Evolutionary conservation across 208 protist genomes (phyloP), one percentile per base, ranked within the genome.

Genomic region (Trypanosoma avium): DNA sequence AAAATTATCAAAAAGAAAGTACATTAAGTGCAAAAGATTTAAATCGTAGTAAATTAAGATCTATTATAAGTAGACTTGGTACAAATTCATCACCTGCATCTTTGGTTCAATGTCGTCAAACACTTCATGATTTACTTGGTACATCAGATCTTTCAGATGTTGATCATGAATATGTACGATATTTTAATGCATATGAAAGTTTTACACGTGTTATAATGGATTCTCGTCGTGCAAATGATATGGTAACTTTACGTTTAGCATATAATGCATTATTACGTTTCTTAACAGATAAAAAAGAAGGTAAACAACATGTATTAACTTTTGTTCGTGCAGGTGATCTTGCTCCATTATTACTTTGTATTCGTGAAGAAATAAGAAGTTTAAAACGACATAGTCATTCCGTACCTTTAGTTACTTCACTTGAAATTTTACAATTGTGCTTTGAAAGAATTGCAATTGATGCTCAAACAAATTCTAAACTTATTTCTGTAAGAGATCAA

Each of bases 1-100:
- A 95, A 68, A 89, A 52, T n/a, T 95, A 95, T 67, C 86, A 92
- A 64, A 92, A 88, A 46, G 84, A 82, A 56, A 77, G 79, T 29
- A 59, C 67, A 3, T 47, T 64, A 22, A 61, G 72, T 35, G 63
- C 67, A 19, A 91, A 87, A 40, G 89, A 95, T 64, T 62, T 93
- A 32, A 92, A 89, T 59, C 72, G 82, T 19, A 91, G 83, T 61
- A 81, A 83, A 29, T 61, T 95, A 35, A 82, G 82, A 17, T 67
- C 73, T 3, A 45, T 78, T 24, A 78, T 91, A 56, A 82, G 62
- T 52, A 75, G 89, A 3, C 74, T 95, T 15, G 60, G 72, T 6
- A 54, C 75, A 0, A 63, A 62, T 15, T 42, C 73, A 15, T 57
- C 56, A 3, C 53, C 61, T 52, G 47, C 54, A n/a, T 42, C 67